Base-by-base conservation (phyloP, 768 basidiomycete genomes). In the Mycena capillaripes region DNA sequence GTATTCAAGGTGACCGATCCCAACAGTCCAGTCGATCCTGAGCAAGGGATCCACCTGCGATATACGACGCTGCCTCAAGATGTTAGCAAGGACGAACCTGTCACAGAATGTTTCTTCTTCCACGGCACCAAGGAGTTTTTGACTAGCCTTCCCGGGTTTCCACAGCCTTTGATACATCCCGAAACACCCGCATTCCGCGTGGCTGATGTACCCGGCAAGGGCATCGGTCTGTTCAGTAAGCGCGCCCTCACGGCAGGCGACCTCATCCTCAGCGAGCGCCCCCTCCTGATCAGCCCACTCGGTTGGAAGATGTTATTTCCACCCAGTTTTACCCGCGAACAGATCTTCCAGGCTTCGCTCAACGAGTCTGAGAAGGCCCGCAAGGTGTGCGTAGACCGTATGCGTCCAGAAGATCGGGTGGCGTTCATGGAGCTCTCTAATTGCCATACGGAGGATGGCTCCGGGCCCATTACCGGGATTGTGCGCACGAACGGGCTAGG, bases 241-340 rank as follows among this genome's bases (percentile, higher is more conserved):
- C 60, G 70, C 27, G 66, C 77, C 23, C 74, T 84, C 61, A 71
- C 75, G 21, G 56, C 60, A 7, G 81, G 81, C 56, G 82, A 83
- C 16, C 70, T 83, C n/a, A 81, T 86, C 55, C 69, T 84, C 30
- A 76, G 76, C 29, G 84, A 86, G 50, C 81, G 84, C 4, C 82
- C 83, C 0, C 72, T 85, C 36, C 70, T 86, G 11, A 70, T 85
- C 14, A 44, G 63, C 79, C 8, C 65, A 46, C 27, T 58, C 57
- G 21, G 14, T 16, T 53, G 40, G 11, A 10, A 30, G 4, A 27
- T 1, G 4, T 42, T 27, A 38, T n/a, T 34, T 11, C 23, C 53
- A 7, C 6, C 17, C 9, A 2, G 21, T 17, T 55, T 61, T 30
- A 55, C 23, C 29, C 32, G 3, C n/a, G 52, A 46, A 55, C 58